Evolutionary conservation across 2,329 filamentous ascomycete species (phyloP), one percentile per base, ranked within the genome.

Genomic region (Pseudogymnoascus sp.): DNA sequence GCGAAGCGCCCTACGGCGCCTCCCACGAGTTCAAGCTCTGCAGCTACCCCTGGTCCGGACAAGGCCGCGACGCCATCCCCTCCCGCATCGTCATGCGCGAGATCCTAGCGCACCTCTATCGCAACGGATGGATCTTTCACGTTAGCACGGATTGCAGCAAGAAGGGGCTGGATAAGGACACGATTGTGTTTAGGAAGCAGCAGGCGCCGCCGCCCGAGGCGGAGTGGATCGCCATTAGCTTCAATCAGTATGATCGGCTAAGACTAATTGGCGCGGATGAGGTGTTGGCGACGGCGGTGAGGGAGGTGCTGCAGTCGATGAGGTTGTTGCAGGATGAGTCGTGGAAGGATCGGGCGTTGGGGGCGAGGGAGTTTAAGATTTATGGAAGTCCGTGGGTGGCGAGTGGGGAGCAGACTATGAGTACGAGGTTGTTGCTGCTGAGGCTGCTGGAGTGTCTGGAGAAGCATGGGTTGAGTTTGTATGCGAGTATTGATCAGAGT

Each of bases 211-310:
- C 75, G 0, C 72, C 73, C 7, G 67, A 65, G 6, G 74, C 73
- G 60, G 74, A 76, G 12, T 78, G 75, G 75, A 72, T 74, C 12
- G 66, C 70, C 40, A 72, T 78, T 31, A 72, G 70, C 2, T 78
- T 78, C 65, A 70, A 72, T 59, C 43, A 64, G 35, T 59, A 61
- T 1, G 70, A 73, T 64, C 65, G 71, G 12, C 61, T 78, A 19
- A 70, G 72, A 6, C 68, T 78, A 4, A 71, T 77, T 28, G 75
- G 75, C 19, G 69, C 69, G 2, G 66, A 67, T 11, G 41, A 63
- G 12, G 64, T 67, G 14, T 61, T 75, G 14, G 63, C 66, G 2
- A 43, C 59, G 12, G 66, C 65, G 2, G 37, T 74, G 5, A 64
- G 68, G 2, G 46, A 61, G 1, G 35, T 69, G 28, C 65, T 72